Evolutionary conservation across 2,329 filamentous ascomycete species (phyloP).

Genomic region (Aspergillus aculeatinus): DNA sequence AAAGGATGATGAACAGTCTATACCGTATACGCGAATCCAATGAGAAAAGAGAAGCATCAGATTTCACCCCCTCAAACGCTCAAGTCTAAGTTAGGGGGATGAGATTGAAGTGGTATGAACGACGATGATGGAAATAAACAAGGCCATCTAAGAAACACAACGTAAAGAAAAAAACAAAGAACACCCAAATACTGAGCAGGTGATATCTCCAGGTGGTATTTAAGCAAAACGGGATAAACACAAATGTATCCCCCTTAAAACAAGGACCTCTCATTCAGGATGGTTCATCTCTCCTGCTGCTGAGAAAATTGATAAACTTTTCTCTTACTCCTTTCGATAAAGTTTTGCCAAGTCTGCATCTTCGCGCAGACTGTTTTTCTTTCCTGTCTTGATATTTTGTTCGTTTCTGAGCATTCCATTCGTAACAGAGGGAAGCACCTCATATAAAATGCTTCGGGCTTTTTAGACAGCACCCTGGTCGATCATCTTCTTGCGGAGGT

Average conservation of each 20-base stretch:
- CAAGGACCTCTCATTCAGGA: conserved; percentile 16
- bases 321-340: neutral
- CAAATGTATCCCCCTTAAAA: conserved; percentile 2
- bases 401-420: conserved; percentile 32
- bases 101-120: conserved; percentile 21
- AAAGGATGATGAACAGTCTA: neutral
- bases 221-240: conserved; percentile 15
- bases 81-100: conserved; percentile 20
- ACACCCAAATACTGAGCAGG: conserved; percentile 21
- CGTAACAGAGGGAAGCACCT: conserved; percentile 23
- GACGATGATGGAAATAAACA: conserved; percentile 8
- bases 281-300: conserved; percentile 22
- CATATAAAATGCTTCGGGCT: neutral
- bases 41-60: conserved; percentile 11
- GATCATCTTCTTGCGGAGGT: conserved; percentile 99
- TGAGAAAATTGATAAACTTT: conserved; percentile 18
- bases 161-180: neutral
- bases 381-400: conserved; percentile 15
- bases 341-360: neutral
- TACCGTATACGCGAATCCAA: neutral
- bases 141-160: conserved; percentile 20
- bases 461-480: conserved; percentile 76
- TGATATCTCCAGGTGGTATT: conserved; percentile 20
- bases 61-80: conserved; percentile 22
- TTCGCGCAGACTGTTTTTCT: conserved; percentile 15